A percentile compares a stretch with the other conserved stretches of the same genome.
These are phyloP conservation scores for Talaromyces sp. DNA, from an alignment of 2,329 filamentous ascomycete species.

Conservation along the genomic window DNA sequence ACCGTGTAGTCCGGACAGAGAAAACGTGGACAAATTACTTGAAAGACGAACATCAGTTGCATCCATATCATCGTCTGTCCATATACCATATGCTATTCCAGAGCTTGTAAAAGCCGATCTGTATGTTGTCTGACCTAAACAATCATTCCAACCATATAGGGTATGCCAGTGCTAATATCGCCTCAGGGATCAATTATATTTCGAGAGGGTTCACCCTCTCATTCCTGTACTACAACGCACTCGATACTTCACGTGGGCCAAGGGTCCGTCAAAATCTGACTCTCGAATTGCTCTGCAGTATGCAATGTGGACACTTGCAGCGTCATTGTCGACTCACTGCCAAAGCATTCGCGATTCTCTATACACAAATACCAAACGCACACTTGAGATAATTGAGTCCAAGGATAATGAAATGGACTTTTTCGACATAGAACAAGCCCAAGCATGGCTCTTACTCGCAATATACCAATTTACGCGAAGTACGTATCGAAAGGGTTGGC, in stretches of 20 bases:
- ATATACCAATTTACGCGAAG: constrained; percentile 96
- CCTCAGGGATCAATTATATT: constrained; percentile 74
- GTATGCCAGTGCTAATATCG: background rate
- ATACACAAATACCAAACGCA: constrained; percentile 84
- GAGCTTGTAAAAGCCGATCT: constrained; percentile 19
- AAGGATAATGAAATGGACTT: constrained; percentile 87
- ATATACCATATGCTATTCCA: constrained; percentile 12
- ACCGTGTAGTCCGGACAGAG: constrained; percentile 11
- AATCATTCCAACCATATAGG: background rate
- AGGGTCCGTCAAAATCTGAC: constrained; percentile 71
- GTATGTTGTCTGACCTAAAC: constrained; percentile 9
- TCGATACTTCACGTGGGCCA: constrained; percentile 81
- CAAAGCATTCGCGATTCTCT: constrained; percentile 77
- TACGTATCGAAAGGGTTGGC: constrained; percentile 94
- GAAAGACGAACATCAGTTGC: constrained; percentile 10
- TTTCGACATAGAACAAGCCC: constrained; percentile 79
- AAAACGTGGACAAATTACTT: constrained; percentile 8
- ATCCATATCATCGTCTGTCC: background rate
- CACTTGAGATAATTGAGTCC: constrained; percentile 83
- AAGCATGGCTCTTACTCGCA: constrained; percentile 77
- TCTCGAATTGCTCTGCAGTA: constrained; percentile 87
- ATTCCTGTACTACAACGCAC: constrained; percentile 85
- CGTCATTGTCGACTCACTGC: constrained; percentile 79
- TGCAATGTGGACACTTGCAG: constrained; percentile 88
- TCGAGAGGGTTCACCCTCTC: constrained; percentile 83